Base-by-base conservation (phyloP, 1,284 basidiomycete genomes). In the Rhodotorula sp. region DNA sequence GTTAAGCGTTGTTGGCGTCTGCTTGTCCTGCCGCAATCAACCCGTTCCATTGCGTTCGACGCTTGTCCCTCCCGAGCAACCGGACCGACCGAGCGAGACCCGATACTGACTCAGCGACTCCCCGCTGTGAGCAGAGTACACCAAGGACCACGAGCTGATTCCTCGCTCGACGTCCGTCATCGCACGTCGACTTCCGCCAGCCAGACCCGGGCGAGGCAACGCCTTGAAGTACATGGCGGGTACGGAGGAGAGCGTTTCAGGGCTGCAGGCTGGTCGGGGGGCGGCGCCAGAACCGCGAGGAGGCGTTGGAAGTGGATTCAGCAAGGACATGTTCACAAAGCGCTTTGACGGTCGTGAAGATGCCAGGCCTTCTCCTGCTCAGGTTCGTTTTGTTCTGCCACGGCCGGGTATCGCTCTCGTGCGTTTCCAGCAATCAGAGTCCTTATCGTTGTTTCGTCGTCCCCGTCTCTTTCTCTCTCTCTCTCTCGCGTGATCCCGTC, bases 81-180 rank as follows among this genome's bases (percentile, higher is more conserved):
- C 19, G 39, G 39, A 4, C 39, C 9, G 19, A 17, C 19, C 39
- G 11, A 3, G 39, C 39, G 39, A 44, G 39, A 17, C 11, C 3
- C 39, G 4, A 17, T 44, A 15, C 39, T 44, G 39, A 44, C 39
- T 17, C 39, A 44, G 39, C 39, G 39, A 13, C 39, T 19, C 24
- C 9, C 8, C 61, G 54, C 44, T n/a, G 63, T 58, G 46, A n/a
- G 24, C 79, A 97, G 95, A 98, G 79, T 91, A 91, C 82, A 91
- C 88, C 79, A 92, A 97, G 82, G 95, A 99, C 81, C 86, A 90
- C 17, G 85, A 89, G 68, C 87, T 96, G 78, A 90, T 99, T 53
- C 93, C 95, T 9, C 88, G 95, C 56, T 96, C 95, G 5, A 93
- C 94, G 17, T 94, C 94, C 47, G 90, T 99, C 55, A 85, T 97